These are phyloP conservation scores for Talaromyces marneffei DNA, from an alignment of 2,329 filamentous ascomycete species.

Conservation along the genomic window DNA sequence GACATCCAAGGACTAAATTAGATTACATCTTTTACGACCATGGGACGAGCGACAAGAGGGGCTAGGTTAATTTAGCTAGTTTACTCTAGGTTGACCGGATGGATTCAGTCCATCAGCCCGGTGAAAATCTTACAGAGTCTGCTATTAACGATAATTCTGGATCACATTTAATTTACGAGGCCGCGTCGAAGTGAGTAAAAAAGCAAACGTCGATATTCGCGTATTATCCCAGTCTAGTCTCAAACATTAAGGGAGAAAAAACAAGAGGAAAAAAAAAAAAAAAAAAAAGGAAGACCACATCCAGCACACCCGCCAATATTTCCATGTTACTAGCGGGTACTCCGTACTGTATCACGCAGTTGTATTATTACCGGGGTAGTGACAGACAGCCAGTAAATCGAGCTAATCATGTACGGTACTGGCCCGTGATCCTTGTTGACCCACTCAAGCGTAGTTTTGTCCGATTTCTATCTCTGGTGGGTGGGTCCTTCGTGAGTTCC, in stretches of 20 bases:
- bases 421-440: neutral
- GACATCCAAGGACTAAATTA: neutral
- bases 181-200: neutral
- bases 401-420: neutral
- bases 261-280: neutral
- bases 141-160: neutral
- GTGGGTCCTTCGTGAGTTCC: neutral
- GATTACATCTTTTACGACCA: neutral
- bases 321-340: neutral
- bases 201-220: neutral
- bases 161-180: neutral
- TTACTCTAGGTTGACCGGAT: neutral
- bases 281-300: neutral
- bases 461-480: neutral
- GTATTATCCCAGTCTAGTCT: neutral
- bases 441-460: neutral
- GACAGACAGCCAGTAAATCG: neutral
- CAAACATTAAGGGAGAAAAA: neutral
- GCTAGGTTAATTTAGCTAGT: neutral
- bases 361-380: conserved; percentile 6
- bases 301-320: neutral
- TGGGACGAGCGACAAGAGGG: neutral
- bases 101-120: neutral
- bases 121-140: neutral
- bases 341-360: neutral